phyloP scores from a whole-genome alignment of 495 filamentous ascomycete species.

The Xylaria longipes region DNA sequence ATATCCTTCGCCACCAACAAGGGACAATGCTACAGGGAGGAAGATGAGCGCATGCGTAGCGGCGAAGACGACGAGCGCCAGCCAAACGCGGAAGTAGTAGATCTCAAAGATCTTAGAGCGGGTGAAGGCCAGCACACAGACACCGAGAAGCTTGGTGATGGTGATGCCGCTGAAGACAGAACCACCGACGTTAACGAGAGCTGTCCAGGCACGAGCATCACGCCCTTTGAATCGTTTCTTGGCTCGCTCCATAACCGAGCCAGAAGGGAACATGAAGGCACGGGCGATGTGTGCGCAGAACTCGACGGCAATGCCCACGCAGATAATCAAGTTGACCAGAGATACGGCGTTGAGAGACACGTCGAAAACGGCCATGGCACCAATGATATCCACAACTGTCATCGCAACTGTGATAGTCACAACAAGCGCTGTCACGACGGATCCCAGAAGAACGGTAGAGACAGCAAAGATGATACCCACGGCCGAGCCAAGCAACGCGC shows the following conservation, averaged over 20 bases:
- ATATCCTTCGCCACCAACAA: conserved; percentile 88
- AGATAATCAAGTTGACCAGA: conserved; percentile 96
- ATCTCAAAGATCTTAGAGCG: conserved; percentile 98
- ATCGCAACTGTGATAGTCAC: conserved; percentile 86
- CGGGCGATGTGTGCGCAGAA: conserved; percentile 97
- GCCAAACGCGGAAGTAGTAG: conserved; percentile 97
- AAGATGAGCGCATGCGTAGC: conserved; percentile 88
- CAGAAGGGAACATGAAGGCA: conserved; percentile 91
- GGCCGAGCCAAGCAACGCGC: conserved; percentile 78
- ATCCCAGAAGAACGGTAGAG: conserved; percentile 80
- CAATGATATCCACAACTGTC: conserved; percentile 94
- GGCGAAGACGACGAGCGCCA: conserved; percentile 88
- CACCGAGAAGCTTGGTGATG: conserved; percentile 91
- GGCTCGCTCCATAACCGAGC: conserved; percentile 75
- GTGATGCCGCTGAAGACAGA: conserved; percentile 97
- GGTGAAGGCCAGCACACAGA: conserved; percentile 92
- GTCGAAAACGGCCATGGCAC: conserved; percentile 85
- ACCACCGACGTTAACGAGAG: conserved; percentile 89
- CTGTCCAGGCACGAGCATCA: conserved; percentile 88
- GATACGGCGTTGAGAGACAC: conserved; percentile 96
- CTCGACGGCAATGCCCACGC: conserved; percentile 93
- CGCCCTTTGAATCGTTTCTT: conserved; percentile 71
- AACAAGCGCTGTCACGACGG: conserved; percentile 77
- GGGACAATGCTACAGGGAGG: conserved; percentile 86
- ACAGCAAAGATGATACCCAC: conserved; percentile 82